Evolutionary conservation across 2,329 filamentous ascomycete species (phyloP), one percentile per base, ranked within the genome.

Genomic region (Tolypocladium ovalisporum): DNA sequence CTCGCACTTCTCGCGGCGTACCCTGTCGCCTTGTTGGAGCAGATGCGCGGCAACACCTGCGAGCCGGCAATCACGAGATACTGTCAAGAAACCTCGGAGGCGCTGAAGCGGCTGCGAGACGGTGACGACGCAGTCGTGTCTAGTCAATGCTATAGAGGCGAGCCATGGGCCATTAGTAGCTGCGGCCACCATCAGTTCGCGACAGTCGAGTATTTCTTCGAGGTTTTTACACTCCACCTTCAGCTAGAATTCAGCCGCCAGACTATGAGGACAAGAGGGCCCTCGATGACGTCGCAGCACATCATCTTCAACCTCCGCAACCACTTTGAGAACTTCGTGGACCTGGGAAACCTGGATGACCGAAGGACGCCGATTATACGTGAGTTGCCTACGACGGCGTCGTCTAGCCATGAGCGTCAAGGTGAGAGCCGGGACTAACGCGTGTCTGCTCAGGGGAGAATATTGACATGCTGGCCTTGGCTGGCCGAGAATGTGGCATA

Each of bases 261-360:
- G 49, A 22, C 9, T 1, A 58, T 56, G 44, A 58, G 32, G 37
- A 56, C 56, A 2, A 32, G 52, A 4, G 10, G 27, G 0, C 64
- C 62, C 1, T 63, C 65, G 7, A 49, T 62, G 58, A 55, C 56
- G 12, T 53, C 64, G 3, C 62, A 68, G 34, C 62, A 66, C 52
- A 62, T 68, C 54, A 56, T 67, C 5, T 64, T 61, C 56, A 65
- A 61, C 36, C 58, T 69, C 19, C 62, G 63, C 12, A 65, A 65
- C 37, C 64, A 69, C 40, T 60, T 68, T 19, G 63, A 67, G 49
- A 66, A 67, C 29, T 49, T 68, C 9, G 53, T 61, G 2, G 64
- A 68, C 47, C n/a, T 24, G 9, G 58, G 58, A 4, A 58, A 60
- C 39, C 19, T 67, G 7, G 61, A 64, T 52, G 56, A 60, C 3